Percentiles rank a stretch among this genome's conserved stretches.
phyloP scores from a whole-genome alignment of 2,329 filamentous ascomycete genomes.

The Xylaria sp. region DNA sequence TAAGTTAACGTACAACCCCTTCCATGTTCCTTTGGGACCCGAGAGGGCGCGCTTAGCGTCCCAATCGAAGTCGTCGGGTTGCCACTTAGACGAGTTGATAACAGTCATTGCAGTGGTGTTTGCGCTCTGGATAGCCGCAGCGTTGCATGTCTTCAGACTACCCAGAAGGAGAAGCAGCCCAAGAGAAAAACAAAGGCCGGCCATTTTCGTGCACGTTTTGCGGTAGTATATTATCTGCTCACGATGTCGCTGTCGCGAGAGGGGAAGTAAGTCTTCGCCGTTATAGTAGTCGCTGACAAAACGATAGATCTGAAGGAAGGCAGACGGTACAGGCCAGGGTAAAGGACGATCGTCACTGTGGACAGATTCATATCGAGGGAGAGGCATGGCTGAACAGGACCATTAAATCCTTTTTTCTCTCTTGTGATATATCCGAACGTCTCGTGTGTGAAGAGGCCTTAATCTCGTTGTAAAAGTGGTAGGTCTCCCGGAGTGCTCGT shows the following conservation, averaged over 20 bases:
- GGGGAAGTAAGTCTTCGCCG: not conserved
- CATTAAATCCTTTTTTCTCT: not conserved
- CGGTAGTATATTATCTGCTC: constrained; percentile 2
- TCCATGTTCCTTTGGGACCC: not conserved
- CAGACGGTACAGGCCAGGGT: not conserved
- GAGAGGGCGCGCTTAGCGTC: not conserved
- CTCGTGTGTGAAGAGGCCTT: not conserved
- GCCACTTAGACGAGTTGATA: not conserved
- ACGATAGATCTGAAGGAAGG: not conserved
- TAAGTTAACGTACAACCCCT: constrained; percentile 5
- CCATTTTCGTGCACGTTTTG: not conserved
- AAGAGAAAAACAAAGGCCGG: not conserved
- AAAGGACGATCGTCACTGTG: not conserved
- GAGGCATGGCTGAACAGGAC: constrained; percentile 1
- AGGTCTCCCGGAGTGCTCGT: not conserved
- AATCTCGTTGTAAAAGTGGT: not conserved
- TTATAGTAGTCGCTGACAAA: not conserved
- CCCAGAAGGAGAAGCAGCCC: not conserved
- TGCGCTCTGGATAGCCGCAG: not conserved
- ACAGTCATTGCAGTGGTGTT: not conserved
- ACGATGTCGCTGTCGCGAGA: constrained; percentile 6
- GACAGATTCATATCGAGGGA: constrained; percentile 1
- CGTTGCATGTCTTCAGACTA: constrained; percentile 1
- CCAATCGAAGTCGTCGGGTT: constrained; percentile 7
- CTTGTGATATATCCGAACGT: not conserved